Evolutionary conservation across 306 rosid genomes (phyloP).

Genomic region (Quillaja saponaria): DNA sequence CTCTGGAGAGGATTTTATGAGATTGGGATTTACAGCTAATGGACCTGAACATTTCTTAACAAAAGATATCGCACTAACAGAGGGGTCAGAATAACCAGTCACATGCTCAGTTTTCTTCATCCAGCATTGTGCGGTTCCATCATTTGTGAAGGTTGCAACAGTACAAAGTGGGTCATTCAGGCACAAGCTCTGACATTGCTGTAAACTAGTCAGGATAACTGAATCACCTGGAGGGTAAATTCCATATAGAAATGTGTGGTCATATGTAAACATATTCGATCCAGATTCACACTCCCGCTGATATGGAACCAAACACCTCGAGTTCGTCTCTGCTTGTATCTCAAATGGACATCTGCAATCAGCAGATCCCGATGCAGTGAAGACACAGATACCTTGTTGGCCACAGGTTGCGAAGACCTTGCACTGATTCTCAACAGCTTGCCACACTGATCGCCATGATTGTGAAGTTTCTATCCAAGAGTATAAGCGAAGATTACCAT

Average conservation of each 20-base stretch:
- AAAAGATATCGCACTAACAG: conserved; percentile 61
- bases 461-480: conserved; percentile 61
- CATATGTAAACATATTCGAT: conserved; percentile 38
- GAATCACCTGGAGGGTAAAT: conserved; percentile 58
- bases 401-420: conserved; percentile 78
- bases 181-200: conserved; percentile 61
- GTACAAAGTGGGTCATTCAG: conserved; percentile 52
- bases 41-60: conserved; percentile 71
- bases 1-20: conserved; percentile 23
- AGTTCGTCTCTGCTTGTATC: conserved; percentile 31
- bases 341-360: conserved; percentile 63
- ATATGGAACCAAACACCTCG: conserved; percentile 51
- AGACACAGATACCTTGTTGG: conserved; percentile 59
- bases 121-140: conserved; percentile 65
- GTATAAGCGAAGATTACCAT: conserved; percentile 76
- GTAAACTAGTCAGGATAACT: conserved; percentile 45
- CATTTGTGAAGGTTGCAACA: conserved; percentile 64
- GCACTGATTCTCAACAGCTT: conserved; percentile 84
- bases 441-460: conserved; percentile 81
- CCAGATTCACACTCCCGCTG: conserved; percentile 46
- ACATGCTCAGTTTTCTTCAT: conserved; percentile 54
- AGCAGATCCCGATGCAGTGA: conserved; percentile 46
- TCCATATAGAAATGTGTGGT: conserved; percentile 54
- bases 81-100: conserved; percentile 65
- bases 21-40: conserved; percentile 59